Evolutionary conservation across 2,329 filamentous ascomycete species (phyloP), one percentile per base, ranked within the genome.

Genomic region (Paecilomyces niveus): DNA sequence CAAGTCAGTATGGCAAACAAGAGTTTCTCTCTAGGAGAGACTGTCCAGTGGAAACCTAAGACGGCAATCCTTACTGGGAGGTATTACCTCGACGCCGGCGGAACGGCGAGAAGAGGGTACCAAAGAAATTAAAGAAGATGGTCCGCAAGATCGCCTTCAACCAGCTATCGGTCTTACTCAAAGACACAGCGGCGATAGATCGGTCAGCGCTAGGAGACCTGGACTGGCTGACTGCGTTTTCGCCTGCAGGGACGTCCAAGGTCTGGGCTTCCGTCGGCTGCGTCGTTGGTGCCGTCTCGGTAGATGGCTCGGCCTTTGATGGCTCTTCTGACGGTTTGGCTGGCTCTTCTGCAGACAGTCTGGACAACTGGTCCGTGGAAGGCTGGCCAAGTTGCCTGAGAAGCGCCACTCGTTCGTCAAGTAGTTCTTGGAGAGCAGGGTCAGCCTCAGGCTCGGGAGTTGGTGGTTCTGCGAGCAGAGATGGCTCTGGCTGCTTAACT

Each of bases 261-360:
- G 24, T 39, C 21, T 15, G 21, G 31, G 21, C 21, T 4, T 54
- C 26, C 53, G 10, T 22, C 13, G 13, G 53, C 22, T 15, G 53
- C 22, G 10, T 51, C 29, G 10, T 24, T n/a, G 32, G 24, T 53
- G 13, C 29, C 53, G 51, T 54, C 21, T 56, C 50, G 18, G 54
- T 18, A 13, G 18, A 51, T 13, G 56, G 24, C 7, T n/a, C 33
- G 24, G 51, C 56, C 90, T 80, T 95, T 89, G 57, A 90, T 93
- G 82, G 94, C 95, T 96, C 85, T 95, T 96, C 87, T 94, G 95
- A 78, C 90, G 96, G 82, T 94, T 92, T 66, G 96, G 96, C 77
- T 94, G 89, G 56, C 96, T 85, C 72, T 96, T 96, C 83, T 96
- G 91, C 26, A 92, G 92, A 64, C 91, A 61, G 50, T 15, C 65